A percentile compares a stretch with the other conserved stretches of the same genome.
These are phyloP conservation scores for Fusarium haematococcum DNA, from an alignment of 2,329 filamentous ascomycete genomes.

Conservation along the genomic window DNA sequence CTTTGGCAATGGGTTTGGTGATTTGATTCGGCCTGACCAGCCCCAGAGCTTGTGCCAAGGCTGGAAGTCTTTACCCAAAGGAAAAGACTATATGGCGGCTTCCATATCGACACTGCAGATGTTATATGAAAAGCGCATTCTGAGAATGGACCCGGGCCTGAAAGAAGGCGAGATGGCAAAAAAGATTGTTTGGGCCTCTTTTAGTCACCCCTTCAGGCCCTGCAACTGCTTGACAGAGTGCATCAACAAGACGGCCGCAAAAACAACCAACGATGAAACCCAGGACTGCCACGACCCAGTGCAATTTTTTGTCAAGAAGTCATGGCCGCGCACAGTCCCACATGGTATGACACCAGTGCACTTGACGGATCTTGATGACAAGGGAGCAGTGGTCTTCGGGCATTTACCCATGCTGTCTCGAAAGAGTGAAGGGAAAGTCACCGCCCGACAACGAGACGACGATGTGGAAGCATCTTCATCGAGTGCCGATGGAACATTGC, in stretches of 20 bases:
- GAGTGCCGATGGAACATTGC: not conserved
- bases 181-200: conserved; percentile 2
- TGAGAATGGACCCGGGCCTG: conserved; percentile 7
- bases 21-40: not conserved
- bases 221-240: not conserved
- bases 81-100: conserved; percentile 1
- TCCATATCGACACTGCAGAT: conserved; percentile 16
- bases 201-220: not conserved
- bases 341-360: not conserved
- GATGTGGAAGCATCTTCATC: not conserved
- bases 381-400: conserved; percentile 8
- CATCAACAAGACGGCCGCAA: not conserved
- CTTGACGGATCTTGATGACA: not conserved
- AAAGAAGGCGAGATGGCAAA: conserved; percentile 1
- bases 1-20: conserved; percentile 6
- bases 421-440: not conserved
- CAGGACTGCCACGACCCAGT: conserved; percentile 6
- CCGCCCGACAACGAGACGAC: not conserved
- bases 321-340: conserved; percentile 3
- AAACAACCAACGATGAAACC: not conserved
- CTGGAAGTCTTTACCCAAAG: not conserved
- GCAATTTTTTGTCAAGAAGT: conserved; percentile 17
- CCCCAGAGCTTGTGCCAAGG: not conserved
- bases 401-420: not conserved
- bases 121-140: conserved; percentile 5